These are phyloP conservation scores for Candida sp. DNA, from an alignment of 1,139 yeast species.

Conservation along the genomic window DNA sequence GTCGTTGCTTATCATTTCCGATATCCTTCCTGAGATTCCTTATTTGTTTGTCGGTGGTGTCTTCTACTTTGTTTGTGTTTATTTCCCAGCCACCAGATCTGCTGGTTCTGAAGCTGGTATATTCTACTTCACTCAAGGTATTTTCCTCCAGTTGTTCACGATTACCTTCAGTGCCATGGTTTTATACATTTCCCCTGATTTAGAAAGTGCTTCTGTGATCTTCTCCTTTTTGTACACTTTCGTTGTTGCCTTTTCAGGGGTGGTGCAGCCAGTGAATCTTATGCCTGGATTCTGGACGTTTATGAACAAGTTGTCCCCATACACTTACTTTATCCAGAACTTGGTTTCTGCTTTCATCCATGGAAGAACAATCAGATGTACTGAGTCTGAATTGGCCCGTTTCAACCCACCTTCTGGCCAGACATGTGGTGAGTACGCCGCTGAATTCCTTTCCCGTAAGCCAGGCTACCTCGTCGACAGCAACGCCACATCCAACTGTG, in stretches of 20 bases:
- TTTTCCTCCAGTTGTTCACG: constrained; percentile 59
- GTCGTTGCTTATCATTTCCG: constrained; percentile 57
- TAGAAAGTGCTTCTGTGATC: constrained; percentile 64
- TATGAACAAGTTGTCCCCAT: constrained; percentile 74
- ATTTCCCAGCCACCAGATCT: constrained; percentile 46
- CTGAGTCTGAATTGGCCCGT: constrained; percentile 48
- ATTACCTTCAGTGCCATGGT: constrained; percentile 58
- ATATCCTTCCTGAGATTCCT: constrained; percentile 57
- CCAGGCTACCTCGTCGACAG: constrained; percentile 64
- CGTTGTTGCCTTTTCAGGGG: constrained; percentile 64
- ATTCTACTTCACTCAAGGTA: constrained; percentile 51
- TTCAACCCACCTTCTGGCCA: constrained; percentile 62
- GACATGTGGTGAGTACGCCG: constrained; percentile 62
- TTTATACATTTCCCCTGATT: constrained; percentile 62
- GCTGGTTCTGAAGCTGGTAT: constrained; percentile 60
- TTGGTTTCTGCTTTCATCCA: constrained; percentile 58
- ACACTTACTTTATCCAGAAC: constrained; percentile 68
- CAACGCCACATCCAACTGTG: constrained; percentile 55
- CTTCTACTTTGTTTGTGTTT: constrained; percentile 55
- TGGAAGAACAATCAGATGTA: constrained; percentile 58
- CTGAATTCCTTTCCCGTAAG: constrained; percentile 17
- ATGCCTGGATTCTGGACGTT: constrained; percentile 72
- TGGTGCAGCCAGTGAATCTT: constrained; percentile 56
- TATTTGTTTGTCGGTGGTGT: constrained; percentile 57
- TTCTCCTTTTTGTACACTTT: constrained; percentile 57